Evolutionary conservation across 2,329 filamentous ascomycete genomes (phyloP).

Genomic region (Arthrobotrys conoides): DNA sequence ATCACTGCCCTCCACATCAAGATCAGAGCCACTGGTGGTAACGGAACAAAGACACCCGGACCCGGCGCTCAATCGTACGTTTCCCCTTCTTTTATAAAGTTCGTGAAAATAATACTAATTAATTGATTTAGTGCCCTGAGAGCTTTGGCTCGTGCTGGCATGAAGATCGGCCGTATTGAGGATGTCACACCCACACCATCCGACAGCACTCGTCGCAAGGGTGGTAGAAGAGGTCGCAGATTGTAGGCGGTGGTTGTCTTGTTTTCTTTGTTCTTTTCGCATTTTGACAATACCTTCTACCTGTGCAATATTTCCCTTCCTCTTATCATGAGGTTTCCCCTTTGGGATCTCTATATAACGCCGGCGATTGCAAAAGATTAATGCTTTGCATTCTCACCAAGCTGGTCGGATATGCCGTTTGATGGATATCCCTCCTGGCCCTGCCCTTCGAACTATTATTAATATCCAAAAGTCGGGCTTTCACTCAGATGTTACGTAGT

Average conservation of each 20-base stretch:
- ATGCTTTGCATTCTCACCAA: conserved; percentile 27
- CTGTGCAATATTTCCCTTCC: conserved; percentile 57
- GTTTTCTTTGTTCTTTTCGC: conserved; percentile 29
- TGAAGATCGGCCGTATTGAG: conserved; percentile 99
- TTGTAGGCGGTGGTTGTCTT: conserved; percentile 76
- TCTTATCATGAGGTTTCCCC: conserved; percentile 18
- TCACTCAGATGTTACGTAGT: conserved; percentile 52
- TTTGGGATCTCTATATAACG: conserved; percentile 40
- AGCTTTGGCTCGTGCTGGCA: conserved; percentile 97
- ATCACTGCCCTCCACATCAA: conserved; percentile 99
- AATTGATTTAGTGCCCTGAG: conserved; percentile 77
- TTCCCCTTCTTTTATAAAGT: not conserved
- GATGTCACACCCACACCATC: conserved; percentile 99
- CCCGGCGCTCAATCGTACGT: conserved; percentile 89
- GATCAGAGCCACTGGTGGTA: conserved; percentile 99
- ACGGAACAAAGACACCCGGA: conserved; percentile 99
- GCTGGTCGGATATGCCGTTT: conserved; percentile 31
- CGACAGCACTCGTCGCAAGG: conserved; percentile 99
- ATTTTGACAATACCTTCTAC: conserved; percentile 57
- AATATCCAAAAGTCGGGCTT: conserved; percentile 52
- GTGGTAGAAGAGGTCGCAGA: conserved; percentile 99
- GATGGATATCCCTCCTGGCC: conserved; percentile 26
- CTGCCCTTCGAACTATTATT: conserved; percentile 23
- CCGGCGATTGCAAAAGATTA: conserved; percentile 44
- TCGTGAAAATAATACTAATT: conserved; percentile 18